A percentile compares a stretch with the other conserved stretches of the same genome.
Evolutionary conservation across 192 early-diverging fungal species (phyloP).

Genomic region (Umbelopsis sp.): DNA sequence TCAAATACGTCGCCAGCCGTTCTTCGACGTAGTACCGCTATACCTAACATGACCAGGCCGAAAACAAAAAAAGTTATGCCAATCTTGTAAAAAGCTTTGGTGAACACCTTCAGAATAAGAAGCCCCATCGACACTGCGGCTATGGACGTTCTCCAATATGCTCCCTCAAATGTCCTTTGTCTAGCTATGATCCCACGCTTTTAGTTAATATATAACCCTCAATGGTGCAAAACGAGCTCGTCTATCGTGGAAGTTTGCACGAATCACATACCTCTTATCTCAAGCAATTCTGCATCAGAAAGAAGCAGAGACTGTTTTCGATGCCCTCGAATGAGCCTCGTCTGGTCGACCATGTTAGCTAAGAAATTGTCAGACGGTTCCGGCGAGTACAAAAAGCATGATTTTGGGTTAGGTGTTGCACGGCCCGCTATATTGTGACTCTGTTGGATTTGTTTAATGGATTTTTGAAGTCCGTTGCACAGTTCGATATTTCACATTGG

Average conservation of each 20-base stretch:
- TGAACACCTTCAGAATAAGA: conserved; percentile 58
- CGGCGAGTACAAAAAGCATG: too few species aligned
- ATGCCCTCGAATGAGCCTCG: conserved; percentile 50
- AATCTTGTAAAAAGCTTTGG: conserved; percentile 55
- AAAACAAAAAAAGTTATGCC: conserved; percentile 60
- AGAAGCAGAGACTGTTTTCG: conserved; percentile 47
- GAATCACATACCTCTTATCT: conserved; percentile 45
- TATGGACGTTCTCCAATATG: conserved; percentile 61
- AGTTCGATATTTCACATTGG: too few species aligned
- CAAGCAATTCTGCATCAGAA: conserved; percentile 51
- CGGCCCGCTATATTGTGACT: too few species aligned
- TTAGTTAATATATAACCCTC: conserved; percentile 3
- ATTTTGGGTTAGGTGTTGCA: too few species aligned
- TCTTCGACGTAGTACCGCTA: conserved; percentile 47
- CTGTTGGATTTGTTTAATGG: too few species aligned
- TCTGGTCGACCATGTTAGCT: conserved; percentile 21
- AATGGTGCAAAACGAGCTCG: background rate
- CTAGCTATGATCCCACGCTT: conserved; percentile 38
- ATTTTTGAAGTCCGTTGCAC: too few species aligned
- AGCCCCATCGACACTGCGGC: conserved; percentile 57
- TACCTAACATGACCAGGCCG: conserved; percentile 50
- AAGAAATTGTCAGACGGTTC: background rate
- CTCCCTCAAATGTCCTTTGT: conserved; percentile 63
- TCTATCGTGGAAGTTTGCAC: background rate
- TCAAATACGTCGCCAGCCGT: conserved; percentile 60